These are phyloP conservation scores for Lathyrus tuberosus DNA, from an alignment of 306 rosid species.

Conservation along the genomic window DNA sequence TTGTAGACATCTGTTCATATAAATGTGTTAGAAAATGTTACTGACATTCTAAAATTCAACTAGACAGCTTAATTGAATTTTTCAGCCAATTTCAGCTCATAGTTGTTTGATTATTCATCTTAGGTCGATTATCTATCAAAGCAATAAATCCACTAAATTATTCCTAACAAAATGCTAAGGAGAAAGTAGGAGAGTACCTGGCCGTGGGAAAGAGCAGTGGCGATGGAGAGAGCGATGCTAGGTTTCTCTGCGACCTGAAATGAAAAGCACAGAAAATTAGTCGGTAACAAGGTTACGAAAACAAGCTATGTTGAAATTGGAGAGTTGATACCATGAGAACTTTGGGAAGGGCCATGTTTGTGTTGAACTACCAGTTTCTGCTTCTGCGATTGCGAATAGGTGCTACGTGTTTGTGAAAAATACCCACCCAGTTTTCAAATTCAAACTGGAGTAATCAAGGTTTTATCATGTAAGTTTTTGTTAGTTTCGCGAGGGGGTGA, in stretches of 20 bases:
- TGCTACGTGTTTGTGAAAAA: slow-evolving; percentile 24
- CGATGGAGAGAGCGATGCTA: slow-evolving; percentile 87
- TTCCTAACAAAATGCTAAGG: slow-evolving; percentile 5
- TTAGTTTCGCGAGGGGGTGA: too few species aligned
- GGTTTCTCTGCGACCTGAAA: slow-evolving; percentile 94
- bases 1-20: slow-evolving; percentile 71
- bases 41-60: slow-evolving; percentile 9
- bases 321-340: slow-evolving; percentile 54
- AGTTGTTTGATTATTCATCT: neutral
- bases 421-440: neutral
- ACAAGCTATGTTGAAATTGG: neutral
- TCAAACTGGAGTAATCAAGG: neutral
- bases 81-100: neutral
- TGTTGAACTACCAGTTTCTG: neutral
- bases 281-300: slow-evolving; percentile 13
- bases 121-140: neutral
- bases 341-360: slow-evolving; percentile 51
- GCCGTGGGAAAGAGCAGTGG: slow-evolving; percentile 74
- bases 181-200: slow-evolving; percentile 48
- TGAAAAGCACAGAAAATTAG: slow-evolving; percentile 17
- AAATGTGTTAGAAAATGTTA: slow-evolving; percentile 33
- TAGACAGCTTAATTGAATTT: neutral
- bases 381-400: slow-evolving; percentile 8
- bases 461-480: neutral
- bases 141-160: neutral